Evolutionary conservation across 345 rosid genomes (phyloP), one percentile per base, ranked within the genome.

Genomic region (Psidium friedrichsthalianum): DNA sequence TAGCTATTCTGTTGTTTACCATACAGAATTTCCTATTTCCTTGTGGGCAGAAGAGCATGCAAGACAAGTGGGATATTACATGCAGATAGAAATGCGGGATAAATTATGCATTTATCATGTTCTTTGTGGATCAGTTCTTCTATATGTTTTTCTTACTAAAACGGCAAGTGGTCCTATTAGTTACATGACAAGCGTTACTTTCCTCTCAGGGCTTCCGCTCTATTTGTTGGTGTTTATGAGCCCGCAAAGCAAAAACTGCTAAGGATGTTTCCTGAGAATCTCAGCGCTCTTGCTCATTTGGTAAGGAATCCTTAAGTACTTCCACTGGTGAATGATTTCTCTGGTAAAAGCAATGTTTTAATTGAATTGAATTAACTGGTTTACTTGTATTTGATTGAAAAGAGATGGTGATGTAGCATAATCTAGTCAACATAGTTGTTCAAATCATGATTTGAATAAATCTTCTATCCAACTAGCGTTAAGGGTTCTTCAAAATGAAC

Each of bases 151-250:
- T 69, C 78, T 69, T 4, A 5, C 25, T 69, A 36, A 69, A 22
- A 69, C 0, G 25, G 80, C 1, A 5, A 69, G 36, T 69, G 80
- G 25, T 69, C 22, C 47, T 69, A 8, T 69, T 69, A 18, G 44
- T 69, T 8, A 69, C 47, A 8, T 69, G 47, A 36, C 14, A 69
- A 36, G 6, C 14, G 25, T 69, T 47, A 36, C 76, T 36, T 12
- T 69, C 25, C 47, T 56, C 69, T 57, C 90, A 97, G 99, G 89
- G 99, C 99, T 87, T 97, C 99, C 53, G 99, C 99, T 29, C 84
- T 97, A 86, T 97, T 96, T 92, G 90, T 97, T 49, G 99, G 99
- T 86, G 96, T 96, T 74, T 97, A 95, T 82, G 99, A 97, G 89
- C 99, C 99, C 59, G 86, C 96, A 85, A 96, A 97, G 90, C 98